Percentiles rank a stretch among this genome's conserved stretches.
These are phyloP conservation scores for Picochlorum sp. DNA, from an alignment of 139 green algal species.

Conservation along the genomic window DNA sequence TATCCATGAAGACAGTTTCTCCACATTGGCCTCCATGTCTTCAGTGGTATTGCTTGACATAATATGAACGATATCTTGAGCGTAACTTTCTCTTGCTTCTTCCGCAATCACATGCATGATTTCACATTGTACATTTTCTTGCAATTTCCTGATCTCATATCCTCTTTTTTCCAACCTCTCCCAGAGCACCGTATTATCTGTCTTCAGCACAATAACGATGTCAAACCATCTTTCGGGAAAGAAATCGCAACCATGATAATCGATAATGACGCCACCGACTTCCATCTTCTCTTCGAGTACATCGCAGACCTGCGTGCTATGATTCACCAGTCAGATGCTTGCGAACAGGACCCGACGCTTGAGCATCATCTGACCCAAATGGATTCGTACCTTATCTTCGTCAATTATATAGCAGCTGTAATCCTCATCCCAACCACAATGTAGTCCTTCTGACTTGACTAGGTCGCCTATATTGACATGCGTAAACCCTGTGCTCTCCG, in stretches of 20 bases:
- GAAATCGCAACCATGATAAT: constrained; percentile 96
- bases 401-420: constrained; percentile 75
- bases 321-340: background rate
- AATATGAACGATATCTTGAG: constrained; percentile 70
- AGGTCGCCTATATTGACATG: constrained; percentile 81
- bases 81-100: constrained; percentile 89
- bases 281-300: constrained; percentile 73
- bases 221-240: constrained; percentile 99
- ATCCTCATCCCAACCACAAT: constrained; percentile 78
- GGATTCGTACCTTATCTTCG: constrained; percentile 83
- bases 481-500: constrained; percentile 36
- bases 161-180: constrained; percentile 68
- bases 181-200: constrained; percentile 83
- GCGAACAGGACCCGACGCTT: no score
- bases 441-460: constrained; percentile 62
- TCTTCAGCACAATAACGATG: constrained; percentile 86
- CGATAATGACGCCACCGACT: constrained; percentile 75
- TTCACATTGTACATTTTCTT: constrained; percentile 94
- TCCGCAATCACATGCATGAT: constrained; percentile 96
- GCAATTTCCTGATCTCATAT: constrained; percentile 79
- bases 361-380: background rate
- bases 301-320: constrained; percentile 67
- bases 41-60: constrained; percentile 74
- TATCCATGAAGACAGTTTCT: constrained; percentile 59
- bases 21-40: constrained; percentile 89